Conservation (phyloP, 306 rosid species). For the Corylus americana region DNA sequence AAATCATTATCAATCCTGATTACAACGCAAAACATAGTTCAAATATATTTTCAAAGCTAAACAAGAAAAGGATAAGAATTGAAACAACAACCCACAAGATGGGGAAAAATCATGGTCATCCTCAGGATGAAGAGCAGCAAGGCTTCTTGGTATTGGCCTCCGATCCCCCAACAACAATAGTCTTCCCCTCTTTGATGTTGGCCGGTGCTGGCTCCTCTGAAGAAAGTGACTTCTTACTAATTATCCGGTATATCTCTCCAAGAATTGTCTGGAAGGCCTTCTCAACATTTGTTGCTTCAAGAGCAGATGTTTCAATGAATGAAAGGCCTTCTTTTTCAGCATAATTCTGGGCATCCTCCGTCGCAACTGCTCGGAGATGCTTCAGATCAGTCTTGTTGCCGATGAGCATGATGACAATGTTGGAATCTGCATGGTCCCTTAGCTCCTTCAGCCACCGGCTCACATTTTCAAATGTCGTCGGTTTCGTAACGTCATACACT, state of each 20-base stretch:
- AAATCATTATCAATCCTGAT: constrained; percentile 23
- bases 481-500: constrained; percentile 80
- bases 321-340: constrained; percentile 89
- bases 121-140: constrained; percentile 78
- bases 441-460: constrained; percentile 94
- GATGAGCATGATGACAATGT: constrained; percentile 82
- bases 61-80: constrained; percentile 15
- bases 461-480: constrained; percentile 84
- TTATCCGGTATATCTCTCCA: constrained; percentile 68
- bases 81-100: constrained; percentile 22
- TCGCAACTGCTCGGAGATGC: constrained; percentile 86
- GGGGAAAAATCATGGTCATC: constrained; percentile 7
- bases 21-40: constrained; percentile 26
- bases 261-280: constrained; percentile 92
- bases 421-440: constrained; percentile 89
- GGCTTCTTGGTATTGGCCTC: constrained; percentile 58
- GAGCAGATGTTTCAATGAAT: constrained; percentile 92
- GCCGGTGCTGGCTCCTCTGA: constrained; percentile 48
- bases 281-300: constrained; percentile 82
- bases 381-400: constrained; percentile 94
- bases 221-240: constrained; percentile 82
- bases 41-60: constrained; percentile 19
- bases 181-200: constrained; percentile 65
- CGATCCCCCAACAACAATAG: constrained; percentile 57
- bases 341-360: constrained; percentile 83